Evolutionary conservation across 495 filamentous ascomycete species (phyloP).

Genomic region (Daldinia concentrica): DNA sequence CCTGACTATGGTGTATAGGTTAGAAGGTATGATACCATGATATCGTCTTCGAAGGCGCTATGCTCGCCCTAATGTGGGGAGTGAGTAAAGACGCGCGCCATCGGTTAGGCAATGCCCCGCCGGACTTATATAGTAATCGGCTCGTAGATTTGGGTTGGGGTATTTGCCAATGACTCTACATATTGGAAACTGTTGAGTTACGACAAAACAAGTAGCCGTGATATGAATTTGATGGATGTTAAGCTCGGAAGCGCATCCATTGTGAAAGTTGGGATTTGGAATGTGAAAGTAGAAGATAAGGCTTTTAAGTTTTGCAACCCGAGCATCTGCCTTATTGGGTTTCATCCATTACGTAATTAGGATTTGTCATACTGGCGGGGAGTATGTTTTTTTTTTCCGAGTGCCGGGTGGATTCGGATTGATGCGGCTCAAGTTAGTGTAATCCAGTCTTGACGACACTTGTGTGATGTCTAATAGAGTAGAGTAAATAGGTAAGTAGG

Average conservation of each 20-base stretch:
- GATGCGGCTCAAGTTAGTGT: not conserved
- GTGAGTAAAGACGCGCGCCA: not conserved
- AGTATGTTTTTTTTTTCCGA: not conserved
- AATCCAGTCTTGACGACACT: not conserved
- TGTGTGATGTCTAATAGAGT: not conserved
- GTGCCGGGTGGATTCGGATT: not conserved
- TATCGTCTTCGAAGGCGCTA: not conserved
- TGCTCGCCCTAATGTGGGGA: not conserved
- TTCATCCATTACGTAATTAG: not conserved
- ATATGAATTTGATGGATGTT: not conserved
- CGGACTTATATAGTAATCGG: not conserved
- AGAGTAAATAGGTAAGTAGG: not conserved
- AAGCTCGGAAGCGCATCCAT: not conserved
- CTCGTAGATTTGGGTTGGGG: not conserved
- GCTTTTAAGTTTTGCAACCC: not conserved
- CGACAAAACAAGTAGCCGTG: not conserved
- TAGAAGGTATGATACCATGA: not conserved
- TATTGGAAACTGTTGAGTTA: not conserved
- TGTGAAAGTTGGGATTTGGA: not conserved
- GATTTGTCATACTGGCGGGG: constrained; percentile 5
- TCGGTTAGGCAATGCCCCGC: not conserved
- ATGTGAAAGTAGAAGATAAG: constrained; percentile 3
- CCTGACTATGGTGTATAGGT: not conserved
- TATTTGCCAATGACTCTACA: not conserved
- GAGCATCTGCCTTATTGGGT: not conserved